Evolutionary conservation across 2,329 filamentous ascomycete species (phyloP).

Genomic region (Rhynchosporium agropyri): DNA sequence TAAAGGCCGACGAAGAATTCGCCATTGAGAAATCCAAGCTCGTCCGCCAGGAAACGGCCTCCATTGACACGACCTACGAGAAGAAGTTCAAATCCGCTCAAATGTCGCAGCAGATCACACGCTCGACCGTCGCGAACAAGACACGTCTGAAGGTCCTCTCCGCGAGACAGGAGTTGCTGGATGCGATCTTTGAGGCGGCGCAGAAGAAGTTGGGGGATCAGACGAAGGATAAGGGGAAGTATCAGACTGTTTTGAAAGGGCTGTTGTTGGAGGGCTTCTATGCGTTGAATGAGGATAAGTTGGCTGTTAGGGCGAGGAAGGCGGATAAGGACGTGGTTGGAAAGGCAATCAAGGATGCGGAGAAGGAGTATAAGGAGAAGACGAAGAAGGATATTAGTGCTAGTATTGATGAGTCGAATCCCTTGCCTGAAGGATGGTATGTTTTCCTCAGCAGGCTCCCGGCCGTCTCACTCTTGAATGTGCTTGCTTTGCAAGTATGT

Average conservation of each 20-base stretch:
- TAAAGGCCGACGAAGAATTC: slow-evolving; percentile 99
- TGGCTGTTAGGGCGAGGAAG: slow-evolving; percentile 76
- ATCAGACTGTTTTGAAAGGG: slow-evolving; percentile 75
- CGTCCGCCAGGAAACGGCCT: slow-evolving; percentile 88
- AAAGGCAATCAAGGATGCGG: slow-evolving; percentile 76
- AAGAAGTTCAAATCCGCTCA: slow-evolving; percentile 99
- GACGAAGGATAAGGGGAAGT: slow-evolving; percentile 71
- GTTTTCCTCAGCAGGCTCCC: slow-evolving; percentile 45
- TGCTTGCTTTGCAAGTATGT: neutral
- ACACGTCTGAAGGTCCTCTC: slow-evolving; percentile 85
- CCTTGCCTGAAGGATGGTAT: slow-evolving; percentile 81
- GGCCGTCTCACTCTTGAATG: neutral
- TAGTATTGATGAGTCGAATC: slow-evolving; percentile 76
- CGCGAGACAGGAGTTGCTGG: slow-evolving; percentile 86
- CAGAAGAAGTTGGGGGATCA: slow-evolving; percentile 69
- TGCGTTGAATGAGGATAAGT: slow-evolving; percentile 78
- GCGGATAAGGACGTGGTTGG: slow-evolving; percentile 75
- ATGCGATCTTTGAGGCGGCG: slow-evolving; percentile 83
- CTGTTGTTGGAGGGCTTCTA: slow-evolving; percentile 90
- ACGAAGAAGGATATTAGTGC: slow-evolving; percentile 69
- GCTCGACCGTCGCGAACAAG: slow-evolving; percentile 95
- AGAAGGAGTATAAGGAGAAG: slow-evolving; percentile 82
- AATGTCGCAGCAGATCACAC: slow-evolving; percentile 98
- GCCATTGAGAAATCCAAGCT: slow-evolving; percentile 99
- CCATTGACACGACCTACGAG: slow-evolving; percentile 91